phyloP scores from a whole-genome alignment of 2,329 filamentous ascomycete genomes.

The Fusarium palustre region DNA sequence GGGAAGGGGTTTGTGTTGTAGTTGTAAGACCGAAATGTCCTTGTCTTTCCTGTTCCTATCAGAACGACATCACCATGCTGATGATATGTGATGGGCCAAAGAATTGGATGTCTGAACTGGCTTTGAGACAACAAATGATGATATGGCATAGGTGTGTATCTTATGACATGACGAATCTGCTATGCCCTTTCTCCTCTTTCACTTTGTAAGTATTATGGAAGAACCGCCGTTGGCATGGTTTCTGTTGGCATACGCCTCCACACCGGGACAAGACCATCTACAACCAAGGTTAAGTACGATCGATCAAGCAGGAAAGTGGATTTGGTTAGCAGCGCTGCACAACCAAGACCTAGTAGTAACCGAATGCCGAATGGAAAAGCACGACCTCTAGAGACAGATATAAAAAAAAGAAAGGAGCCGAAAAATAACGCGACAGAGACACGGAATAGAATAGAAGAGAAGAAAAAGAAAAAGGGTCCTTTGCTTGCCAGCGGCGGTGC shows the following conservation, averaged over 20 bases:
- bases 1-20: conserved; percentile 33
- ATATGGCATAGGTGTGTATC: neutral
- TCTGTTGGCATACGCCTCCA: conserved; percentile 35
- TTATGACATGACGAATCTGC: conserved; percentile 27
- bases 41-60: conserved; percentile 29
- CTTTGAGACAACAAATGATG: conserved; percentile 5
- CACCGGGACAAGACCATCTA: conserved; percentile 39
- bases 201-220: conserved; percentile 25
- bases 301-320: conserved; percentile 23
- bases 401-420: neutral
- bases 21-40: conserved; percentile 11
- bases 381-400: neutral
- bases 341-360: conserved; percentile 8
- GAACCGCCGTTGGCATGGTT: conserved; percentile 37
- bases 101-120: conserved; percentile 12
- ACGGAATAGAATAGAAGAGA: conserved; percentile 12
- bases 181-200: conserved; percentile 15
- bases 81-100: conserved; percentile 19
- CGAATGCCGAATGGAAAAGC: conserved; percentile 16
- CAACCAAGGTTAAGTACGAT: conserved; percentile 26
- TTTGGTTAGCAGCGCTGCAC: conserved; percentile 28
- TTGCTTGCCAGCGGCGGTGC: conserved; percentile 41
- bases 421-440: conserved; percentile 10
- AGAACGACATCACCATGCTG: conserved; percentile 32
- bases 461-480: conserved; percentile 33